phyloP scores from a whole-genome alignment of 805 yeast genomes.

The Suhomyces canberraensis region DNA sequence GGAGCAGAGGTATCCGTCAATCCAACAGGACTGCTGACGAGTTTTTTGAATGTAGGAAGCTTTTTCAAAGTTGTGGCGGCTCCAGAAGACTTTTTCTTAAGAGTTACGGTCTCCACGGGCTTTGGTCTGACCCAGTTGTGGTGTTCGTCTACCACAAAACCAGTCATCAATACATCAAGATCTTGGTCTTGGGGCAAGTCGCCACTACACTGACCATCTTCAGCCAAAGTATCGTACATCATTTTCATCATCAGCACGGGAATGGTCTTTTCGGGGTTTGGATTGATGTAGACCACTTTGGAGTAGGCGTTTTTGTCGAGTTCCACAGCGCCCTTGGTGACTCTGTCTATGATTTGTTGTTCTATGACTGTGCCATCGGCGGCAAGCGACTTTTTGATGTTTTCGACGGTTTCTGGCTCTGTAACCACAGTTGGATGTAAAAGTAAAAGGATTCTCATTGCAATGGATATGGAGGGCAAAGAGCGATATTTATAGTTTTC shows the following conservation, averaged over 20 bases:
- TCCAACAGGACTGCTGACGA: conserved; percentile 19
- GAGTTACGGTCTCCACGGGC: conserved; percentile 24
- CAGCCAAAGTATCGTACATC: conserved; percentile 37
- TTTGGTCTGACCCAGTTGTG: conserved; percentile 57
- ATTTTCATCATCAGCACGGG: conserved; percentile 42
- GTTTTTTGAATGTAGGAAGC: conserved; percentile 19
- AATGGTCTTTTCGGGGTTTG: conserved; percentile 46
- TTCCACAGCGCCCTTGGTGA: conserved; percentile 46
- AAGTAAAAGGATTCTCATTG: conserved; percentile 39
- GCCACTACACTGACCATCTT: conserved; percentile 51
- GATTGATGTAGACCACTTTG: conserved; percentile 53
- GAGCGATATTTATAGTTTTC: neutral
- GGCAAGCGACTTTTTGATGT: conserved; percentile 33
- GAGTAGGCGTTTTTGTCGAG: conserved; percentile 38
- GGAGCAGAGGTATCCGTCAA: conserved; percentile 46
- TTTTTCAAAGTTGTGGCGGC: conserved; percentile 11
- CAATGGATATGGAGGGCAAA: too few species aligned
- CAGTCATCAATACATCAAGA: conserved; percentile 64
- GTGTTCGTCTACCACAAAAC: conserved; percentile 48
- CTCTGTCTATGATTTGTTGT: conserved; percentile 58
- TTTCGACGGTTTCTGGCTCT: conserved; percentile 45
- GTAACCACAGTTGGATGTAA: conserved; percentile 69
- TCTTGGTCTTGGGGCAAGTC: conserved; percentile 48
- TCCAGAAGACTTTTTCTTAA: conserved; percentile 22
- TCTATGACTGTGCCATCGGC: conserved; percentile 25